Base-by-base conservation (phyloP, 2,329 filamentous ascomycete genomes). In the Rhexocercosporidium sp. region DNA sequence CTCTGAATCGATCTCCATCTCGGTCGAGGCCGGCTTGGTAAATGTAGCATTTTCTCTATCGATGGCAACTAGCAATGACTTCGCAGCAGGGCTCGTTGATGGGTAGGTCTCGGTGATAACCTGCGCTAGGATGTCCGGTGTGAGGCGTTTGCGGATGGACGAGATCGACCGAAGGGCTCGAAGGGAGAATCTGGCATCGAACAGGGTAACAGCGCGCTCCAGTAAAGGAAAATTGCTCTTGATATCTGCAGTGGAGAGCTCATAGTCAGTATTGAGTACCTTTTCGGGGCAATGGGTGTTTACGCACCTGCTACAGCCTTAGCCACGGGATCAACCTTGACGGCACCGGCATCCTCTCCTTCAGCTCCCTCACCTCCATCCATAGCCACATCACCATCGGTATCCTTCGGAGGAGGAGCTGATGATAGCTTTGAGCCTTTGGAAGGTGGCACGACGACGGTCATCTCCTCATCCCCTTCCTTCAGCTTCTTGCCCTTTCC, bases 81-180 rank as follows among this genome's bases (percentile, higher is more conserved):
- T 88, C 72, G 87, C 90, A 46, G 90, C 90, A 64, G 86, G 80
- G 57, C 81, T 82, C 59, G 82, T 83, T 27, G 86, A 82, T 64
- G 90, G 85, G 80, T 94, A 97, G 49, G 91, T 94, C 75, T 96
- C 90, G 74, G 89, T 88, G 76, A 97, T 92, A 75, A 91, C 91
- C 79, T 92, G 89, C 60, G 90, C 88, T 73, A 97, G 85, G 73
- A 97, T 90, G 74, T 95, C 92, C 66, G 92, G 87, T 16, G 90
- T 92, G 73, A 97, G 86, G 73, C 93, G 89, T 85, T 98, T 98
- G 79, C 96, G 93, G 79, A 98, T 90, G 64, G 94, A 94, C 47
- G 96, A 97, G 82, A 98, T 97, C 75, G 94, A 97, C 76, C 96
- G 92, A 71, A 99, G 88, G 69, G 96, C 96, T 78, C 96, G 89